Conservation (phyloP, 805 yeast genomes). For the Starmerella stigmatis region DNA sequence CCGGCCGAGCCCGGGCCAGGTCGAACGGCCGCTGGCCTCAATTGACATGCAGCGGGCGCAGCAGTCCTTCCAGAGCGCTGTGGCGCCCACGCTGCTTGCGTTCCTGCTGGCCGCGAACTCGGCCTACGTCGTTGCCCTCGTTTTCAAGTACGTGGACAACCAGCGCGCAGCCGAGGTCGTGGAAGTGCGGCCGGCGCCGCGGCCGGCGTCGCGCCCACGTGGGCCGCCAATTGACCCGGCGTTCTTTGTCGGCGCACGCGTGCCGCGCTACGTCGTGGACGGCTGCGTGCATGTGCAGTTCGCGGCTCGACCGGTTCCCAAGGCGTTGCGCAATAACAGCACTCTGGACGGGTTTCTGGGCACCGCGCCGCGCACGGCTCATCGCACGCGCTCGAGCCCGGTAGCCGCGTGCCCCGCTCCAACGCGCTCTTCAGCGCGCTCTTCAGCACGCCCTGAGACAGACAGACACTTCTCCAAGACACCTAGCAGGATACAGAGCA, state of each 20-base stretch:
- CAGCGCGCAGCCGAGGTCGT: slow-evolving; percentile 1
- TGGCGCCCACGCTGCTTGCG: not conserved
- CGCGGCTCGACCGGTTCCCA: not conserved
- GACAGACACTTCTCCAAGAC: too few species aligned
- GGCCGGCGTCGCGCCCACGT: too few species aligned
- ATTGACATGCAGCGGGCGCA: not conserved
- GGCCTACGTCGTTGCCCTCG: not conserved
- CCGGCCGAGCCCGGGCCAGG: slow-evolving; percentile 5
- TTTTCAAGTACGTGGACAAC: not conserved
- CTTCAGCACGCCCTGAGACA: too few species aligned
- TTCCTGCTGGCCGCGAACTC: not conserved
- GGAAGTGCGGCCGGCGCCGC: too few species aligned
- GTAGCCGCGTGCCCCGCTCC: too few species aligned
- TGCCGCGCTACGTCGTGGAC: not conserved
- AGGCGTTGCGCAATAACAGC: slow-evolving; percentile 1
- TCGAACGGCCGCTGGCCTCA: too few species aligned
- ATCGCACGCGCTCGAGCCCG: not conserved
- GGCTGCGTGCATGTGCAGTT: not conserved
- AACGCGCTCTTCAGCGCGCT: too few species aligned
- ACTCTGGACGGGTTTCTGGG: not conserved
- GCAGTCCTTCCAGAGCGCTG: not conserved
- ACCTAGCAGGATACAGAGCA: too few species aligned
- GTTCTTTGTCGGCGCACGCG: not conserved
- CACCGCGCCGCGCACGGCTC: not conserved
- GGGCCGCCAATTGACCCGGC: not conserved